These are phyloP conservation scores for Passiflora organensis DNA, from an alignment of 345 rosid species.

Conservation along the genomic window DNA sequence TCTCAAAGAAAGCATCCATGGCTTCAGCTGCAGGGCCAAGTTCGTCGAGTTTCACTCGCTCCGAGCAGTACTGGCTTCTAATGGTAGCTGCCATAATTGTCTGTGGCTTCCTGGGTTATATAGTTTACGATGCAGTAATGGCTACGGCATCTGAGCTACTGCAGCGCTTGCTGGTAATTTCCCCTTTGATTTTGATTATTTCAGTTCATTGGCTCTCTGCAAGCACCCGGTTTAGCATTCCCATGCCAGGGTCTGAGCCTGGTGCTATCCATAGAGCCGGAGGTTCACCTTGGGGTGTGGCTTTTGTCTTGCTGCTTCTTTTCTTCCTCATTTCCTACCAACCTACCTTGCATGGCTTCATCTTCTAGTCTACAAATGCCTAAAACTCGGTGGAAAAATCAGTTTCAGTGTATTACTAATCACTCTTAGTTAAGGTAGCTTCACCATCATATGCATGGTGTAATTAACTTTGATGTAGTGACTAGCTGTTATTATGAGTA, in stretches of 20 bases:
- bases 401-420: too few relatives aligned
- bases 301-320: constrained; percentile 36
- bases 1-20: constrained; percentile 6
- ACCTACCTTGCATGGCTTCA: constrained; percentile 36
- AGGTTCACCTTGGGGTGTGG: constrained; percentile 55
- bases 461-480: too few relatives aligned
- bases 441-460: too few relatives aligned
- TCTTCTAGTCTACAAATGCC: constrained; percentile 19
- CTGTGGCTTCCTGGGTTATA: constrained; percentile 35
- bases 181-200: constrained; percentile 43
- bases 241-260: constrained; percentile 51
- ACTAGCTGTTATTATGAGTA: too few relatives aligned
- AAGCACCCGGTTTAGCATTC: constrained; percentile 28
- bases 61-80: constrained; percentile 41
- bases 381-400: too few relatives aligned
- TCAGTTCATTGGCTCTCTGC: constrained; percentile 52
- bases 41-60: constrained; percentile 13
- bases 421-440: too few relatives aligned
- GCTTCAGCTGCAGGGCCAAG: constrained; percentile 23
- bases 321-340: constrained; percentile 41
- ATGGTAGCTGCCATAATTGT: constrained; percentile 21
- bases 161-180: constrained; percentile 40
- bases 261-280: constrained; percentile 48
- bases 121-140: constrained; percentile 49
- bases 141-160: constrained; percentile 49